Evolutionary conservation across 2,329 filamentous ascomycete genomes (phyloP).

Genomic region (Cladosporium austrohemisphaericum): DNA sequence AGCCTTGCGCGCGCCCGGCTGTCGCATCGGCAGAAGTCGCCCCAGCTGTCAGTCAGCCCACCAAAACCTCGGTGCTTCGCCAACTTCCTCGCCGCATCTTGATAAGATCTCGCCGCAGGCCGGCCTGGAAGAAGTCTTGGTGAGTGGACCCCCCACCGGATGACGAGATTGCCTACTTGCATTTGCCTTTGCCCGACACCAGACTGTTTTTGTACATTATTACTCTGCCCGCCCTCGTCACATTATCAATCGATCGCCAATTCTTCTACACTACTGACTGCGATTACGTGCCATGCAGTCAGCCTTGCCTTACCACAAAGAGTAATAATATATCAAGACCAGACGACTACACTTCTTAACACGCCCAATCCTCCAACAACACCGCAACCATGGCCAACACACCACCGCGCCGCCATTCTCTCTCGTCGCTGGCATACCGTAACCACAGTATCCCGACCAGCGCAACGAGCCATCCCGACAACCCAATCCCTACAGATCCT

Average conservation of each 20-base stretch:
- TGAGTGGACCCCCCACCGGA: constrained; percentile 5
- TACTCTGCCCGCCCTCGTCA: background rate
- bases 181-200: background rate
- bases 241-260: constrained; percentile 14
- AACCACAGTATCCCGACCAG: constrained; percentile 40
- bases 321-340: no score
- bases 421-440: constrained; percentile 29
- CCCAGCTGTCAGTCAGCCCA: no score
- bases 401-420: constrained; percentile 28
- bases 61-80: no score
- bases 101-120: constrained; percentile 3
- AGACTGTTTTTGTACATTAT: no score
- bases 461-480: constrained; percentile 44
- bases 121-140: constrained; percentile 13
- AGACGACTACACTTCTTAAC: background rate
- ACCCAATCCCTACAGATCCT: constrained; percentile 46
- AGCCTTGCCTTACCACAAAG: background rate
- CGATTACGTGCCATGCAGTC: background rate
- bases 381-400: constrained; percentile 9
- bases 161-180: background rate
- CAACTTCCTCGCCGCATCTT: no score
- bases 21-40: constrained; percentile 1
- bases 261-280: background rate
- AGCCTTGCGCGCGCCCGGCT: background rate
- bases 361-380: background rate